Base-by-base conservation (phyloP, 169 alveolate species). In the Plasmodium vinckei region DNA sequence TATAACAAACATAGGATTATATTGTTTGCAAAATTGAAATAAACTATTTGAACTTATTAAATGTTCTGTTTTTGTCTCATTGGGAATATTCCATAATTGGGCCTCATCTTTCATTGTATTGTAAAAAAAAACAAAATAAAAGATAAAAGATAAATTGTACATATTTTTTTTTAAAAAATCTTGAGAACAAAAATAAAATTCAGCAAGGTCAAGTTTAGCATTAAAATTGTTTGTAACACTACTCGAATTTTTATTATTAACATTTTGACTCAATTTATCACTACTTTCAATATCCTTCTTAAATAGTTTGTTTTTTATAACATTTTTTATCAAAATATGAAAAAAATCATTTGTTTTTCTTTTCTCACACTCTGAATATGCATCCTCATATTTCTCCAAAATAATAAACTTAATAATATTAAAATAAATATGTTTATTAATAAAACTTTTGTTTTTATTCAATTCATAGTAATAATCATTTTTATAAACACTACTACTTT, bases 101-200 rank as follows among this genome's bases (percentile, higher is more conserved):
- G 42, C 42, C 42, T 33, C 42, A 3, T 33, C 42, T 33, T 46
- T 54, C 47, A 61, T 73, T 2, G 25, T 10, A 56, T 61, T 47
- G 19, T 73, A 54, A 46, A 73, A 73, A 60, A 73, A 73, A 6
- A 73, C 10, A 42, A 60, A 73, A 12, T 46, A 65, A 49, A 73
- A 73, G 44, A 73, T 21, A 39, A 73, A 73, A 2, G 73, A 73
- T 25, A 73, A 12, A 42, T 73, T 61, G 27, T 21, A 60, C 63
- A 61, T 73, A 1, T 61, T 49, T 44, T 61, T 47, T 6, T 63
- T 61, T 15, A 49, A 61, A 39, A 60, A 73, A 21, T 60, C 53
- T 9, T 61, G 39, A 39, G 88, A 39, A 54, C 23, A 60, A 21
- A 73, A 73, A 33, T 61, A 61, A 23, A 54, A 73, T 42, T 73